Percentiles rank a stretch among this genome's conserved stretches.
These are phyloP conservation scores for Symbiotaphrina buchneri DNA, from an alignment of 495 filamentous ascomycete genomes.

Conservation along the genomic window DNA sequence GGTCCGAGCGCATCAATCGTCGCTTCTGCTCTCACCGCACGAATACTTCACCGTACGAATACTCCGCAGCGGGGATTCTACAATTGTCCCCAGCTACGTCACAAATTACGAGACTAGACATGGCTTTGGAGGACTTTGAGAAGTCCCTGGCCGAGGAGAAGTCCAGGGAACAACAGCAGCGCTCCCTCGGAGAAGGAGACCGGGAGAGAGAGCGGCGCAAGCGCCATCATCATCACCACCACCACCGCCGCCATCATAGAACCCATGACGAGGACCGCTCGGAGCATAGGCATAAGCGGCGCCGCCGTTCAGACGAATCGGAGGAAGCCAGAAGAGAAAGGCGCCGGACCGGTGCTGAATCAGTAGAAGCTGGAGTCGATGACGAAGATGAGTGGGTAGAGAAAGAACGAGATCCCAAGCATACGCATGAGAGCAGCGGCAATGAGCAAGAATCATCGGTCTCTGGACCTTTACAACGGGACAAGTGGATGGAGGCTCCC, in stretches of 20 bases:
- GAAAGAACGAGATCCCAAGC: conserved; percentile 11
- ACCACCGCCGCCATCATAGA: conserved; percentile 1
- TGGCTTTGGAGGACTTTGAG: conserved; percentile 32
- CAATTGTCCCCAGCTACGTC: too few species aligned
- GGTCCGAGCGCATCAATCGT: too few species aligned
- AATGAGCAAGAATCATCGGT: conserved; percentile 9
- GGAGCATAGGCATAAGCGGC: conserved; percentile 34
- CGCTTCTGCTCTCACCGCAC: too few species aligned
- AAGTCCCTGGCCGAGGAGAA: conserved; percentile 21
- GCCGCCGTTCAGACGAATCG: conserved; percentile 20
- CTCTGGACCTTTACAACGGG: conserved; percentile 28
- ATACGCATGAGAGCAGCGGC: conserved; percentile 14
- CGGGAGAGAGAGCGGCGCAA: conserved; percentile 6
- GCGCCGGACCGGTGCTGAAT: background rate
- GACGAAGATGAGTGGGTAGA: conserved; percentile 7
- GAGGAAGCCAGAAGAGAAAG: conserved; percentile 9
- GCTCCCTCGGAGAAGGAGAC: background rate
- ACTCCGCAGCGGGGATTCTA: too few species aligned
- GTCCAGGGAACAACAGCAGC: background rate
- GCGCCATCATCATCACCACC: conserved; percentile 7
- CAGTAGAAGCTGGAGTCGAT: conserved; percentile 1
- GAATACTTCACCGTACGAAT: too few species aligned
- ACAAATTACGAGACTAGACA: too few species aligned
- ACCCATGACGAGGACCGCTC: too few species aligned
- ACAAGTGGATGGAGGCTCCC: conserved; percentile 89